Percentiles rank a stretch among this genome's conserved stretches.
These are phyloP conservation scores for Collybiopsis luxurians DNA, from an alignment of 768 basidiomycete species.

Conservation along the genomic window DNA sequence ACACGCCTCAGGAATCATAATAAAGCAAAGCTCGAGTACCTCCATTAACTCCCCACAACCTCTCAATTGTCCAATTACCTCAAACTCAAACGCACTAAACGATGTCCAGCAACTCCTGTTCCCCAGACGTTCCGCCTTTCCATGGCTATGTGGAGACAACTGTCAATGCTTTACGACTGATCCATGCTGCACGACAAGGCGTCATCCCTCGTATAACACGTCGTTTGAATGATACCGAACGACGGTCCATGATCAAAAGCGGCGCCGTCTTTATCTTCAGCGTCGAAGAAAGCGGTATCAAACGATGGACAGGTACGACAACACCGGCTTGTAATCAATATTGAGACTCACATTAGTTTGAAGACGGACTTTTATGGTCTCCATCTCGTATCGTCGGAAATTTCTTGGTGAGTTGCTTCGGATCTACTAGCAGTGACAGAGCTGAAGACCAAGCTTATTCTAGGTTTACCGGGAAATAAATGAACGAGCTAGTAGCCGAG, in stretches of 20 bases:
- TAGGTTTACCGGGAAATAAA: conserved; percentile 84
- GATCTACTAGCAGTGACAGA: background rate
- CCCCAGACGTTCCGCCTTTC: conserved; percentile 62
- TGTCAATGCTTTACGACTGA: conserved; percentile 76
- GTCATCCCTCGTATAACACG: conserved; percentile 82
- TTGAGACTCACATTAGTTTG: conserved; percentile 10
- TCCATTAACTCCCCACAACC: conserved; percentile 12
- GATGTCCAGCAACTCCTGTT: conserved; percentile 44
- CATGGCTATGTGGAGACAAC: conserved; percentile 81
- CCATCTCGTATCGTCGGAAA: conserved; percentile 84
- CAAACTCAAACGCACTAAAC: conserved; percentile 42
- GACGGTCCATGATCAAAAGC: conserved; percentile 58
- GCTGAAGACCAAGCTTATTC: background rate
- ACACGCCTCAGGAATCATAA: conserved; percentile 29
- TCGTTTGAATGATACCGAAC: conserved; percentile 80
- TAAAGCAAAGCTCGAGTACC: conserved; percentile 28
- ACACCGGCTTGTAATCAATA: no score
- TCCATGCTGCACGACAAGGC: conserved; percentile 78
- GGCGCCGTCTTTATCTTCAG: conserved; percentile 85
- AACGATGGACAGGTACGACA: conserved; percentile 72
- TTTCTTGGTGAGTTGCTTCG: conserved; percentile 58
- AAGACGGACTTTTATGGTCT: conserved; percentile 72
- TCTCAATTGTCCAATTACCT: conserved; percentile 50
- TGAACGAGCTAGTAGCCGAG: conserved; percentile 59
- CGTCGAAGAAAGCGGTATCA: conserved; percentile 86